Conservation (phyloP, 148 eudicot species). For the Vaccinium myrtillus region DNA sequence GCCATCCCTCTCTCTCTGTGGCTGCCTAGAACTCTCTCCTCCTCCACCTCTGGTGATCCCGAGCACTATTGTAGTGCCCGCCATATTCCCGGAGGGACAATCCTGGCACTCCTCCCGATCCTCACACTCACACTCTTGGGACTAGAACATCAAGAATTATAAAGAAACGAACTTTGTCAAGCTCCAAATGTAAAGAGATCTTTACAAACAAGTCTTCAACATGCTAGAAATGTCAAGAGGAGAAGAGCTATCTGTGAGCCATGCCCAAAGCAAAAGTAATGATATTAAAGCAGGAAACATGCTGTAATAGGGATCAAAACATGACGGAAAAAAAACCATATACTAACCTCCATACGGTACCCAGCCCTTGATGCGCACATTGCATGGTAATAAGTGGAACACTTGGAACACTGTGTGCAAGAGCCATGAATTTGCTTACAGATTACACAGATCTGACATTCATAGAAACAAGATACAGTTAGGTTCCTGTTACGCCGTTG, state of each 20-base stretch:
- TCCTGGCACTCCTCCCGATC: too few relatives aligned
- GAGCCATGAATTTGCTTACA: conserved; percentile 99
- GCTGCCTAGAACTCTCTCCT: too few relatives aligned
- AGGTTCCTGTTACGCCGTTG: not conserved
- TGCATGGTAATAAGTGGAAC: conserved; percentile 97
- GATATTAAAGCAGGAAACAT: not conserved
- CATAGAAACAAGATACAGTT: conserved; percentile 15
- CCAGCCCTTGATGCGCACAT: conserved; percentile 99
- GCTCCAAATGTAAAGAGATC: not conserved
- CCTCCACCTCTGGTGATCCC: too few relatives aligned
- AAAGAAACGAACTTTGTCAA: not conserved
- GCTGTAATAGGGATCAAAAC: not conserved
- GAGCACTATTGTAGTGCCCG: too few relatives aligned
- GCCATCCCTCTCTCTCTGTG: too few relatives aligned
- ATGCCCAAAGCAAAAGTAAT: not conserved
- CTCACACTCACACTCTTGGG: not conserved
- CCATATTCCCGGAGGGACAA: too few relatives aligned
- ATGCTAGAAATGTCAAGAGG: not conserved
- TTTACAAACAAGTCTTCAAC: not conserved
- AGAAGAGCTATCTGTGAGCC: not conserved
- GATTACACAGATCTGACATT: conserved; percentile 79
- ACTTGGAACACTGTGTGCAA: conserved; percentile 95
- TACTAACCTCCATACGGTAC: conserved; percentile 91
- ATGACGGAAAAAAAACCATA: not conserved
- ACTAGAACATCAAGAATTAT: not conserved